phyloP scores from a whole-genome alignment of 306 rosid species.

The Carpinus viminea region DNA sequence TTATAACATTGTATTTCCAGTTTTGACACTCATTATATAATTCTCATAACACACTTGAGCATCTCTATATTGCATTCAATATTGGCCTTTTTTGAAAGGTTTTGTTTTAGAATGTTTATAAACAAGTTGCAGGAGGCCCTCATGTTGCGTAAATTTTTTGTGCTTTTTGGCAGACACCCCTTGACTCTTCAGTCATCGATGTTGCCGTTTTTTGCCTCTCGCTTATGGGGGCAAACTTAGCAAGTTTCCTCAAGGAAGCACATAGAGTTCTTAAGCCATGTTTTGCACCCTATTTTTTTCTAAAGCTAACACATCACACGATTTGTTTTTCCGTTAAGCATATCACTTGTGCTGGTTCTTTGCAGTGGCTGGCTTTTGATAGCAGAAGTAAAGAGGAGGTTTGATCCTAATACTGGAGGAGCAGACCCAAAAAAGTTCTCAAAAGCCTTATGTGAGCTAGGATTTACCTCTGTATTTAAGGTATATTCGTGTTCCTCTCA shows the following conservation, averaged over 20 bases:
- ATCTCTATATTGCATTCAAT: background rate
- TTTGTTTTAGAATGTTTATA: constrained; percentile 3
- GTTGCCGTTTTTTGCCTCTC: constrained; percentile 93
- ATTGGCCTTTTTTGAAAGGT: background rate
- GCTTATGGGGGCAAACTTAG: constrained; percentile 86
- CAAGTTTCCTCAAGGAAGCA: constrained; percentile 74
- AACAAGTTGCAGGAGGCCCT: constrained; percentile 7
- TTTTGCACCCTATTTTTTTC: constrained; percentile 31
- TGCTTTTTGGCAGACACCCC: constrained; percentile 62
- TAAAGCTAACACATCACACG: background rate
- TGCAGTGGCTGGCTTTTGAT: constrained; percentile 88
- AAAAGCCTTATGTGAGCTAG: constrained; percentile 67
- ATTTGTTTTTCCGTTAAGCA: constrained; percentile 14
- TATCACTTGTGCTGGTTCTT: constrained; percentile 29
- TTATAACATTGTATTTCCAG: background rate
- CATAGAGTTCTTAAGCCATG: constrained; percentile 76
- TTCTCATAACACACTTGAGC: no score
- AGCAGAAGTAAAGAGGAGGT: constrained; percentile 94
- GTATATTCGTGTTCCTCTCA: constrained; percentile 34
- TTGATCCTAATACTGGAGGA: constrained; percentile 84
- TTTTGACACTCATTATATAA: no score
- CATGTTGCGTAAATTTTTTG: constrained; percentile 12
- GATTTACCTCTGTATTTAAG: constrained; percentile 59
- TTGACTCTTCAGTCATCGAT: constrained; percentile 61
- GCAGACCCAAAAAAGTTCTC: constrained; percentile 77